These are phyloP conservation scores for Lithospermum erythrorhizon DNA, from an alignment of 257 asterid species.

Conservation along the genomic window DNA sequence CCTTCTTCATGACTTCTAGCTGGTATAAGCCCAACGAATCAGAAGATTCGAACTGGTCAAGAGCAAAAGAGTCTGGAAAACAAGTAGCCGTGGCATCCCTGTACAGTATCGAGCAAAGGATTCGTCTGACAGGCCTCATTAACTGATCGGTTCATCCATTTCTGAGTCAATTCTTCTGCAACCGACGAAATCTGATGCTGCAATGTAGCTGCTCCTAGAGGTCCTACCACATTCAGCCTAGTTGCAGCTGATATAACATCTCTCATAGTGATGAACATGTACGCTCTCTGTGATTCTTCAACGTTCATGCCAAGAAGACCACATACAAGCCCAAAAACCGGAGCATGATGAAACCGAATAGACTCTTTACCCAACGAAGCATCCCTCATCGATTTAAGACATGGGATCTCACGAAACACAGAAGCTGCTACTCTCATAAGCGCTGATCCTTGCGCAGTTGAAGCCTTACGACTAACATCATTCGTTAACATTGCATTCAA, in stretches of 20 bases:
- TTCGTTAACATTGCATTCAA: conserved; percentile 66
- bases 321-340: conserved; percentile 69
- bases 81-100: conserved; percentile 93
- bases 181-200: conserved; percentile 53
- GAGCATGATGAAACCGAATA: conserved; percentile 66
- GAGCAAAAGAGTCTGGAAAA: conserved; percentile 91
- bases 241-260: conserved; percentile 90
- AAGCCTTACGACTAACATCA: conserved; percentile 72
- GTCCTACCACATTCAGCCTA: conserved; percentile 78
- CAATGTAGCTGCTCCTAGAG: conserved; percentile 72
- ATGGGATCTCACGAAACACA: conserved; percentile 54
- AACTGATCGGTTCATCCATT: conserved; percentile 72
- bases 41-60: conserved; percentile 12
- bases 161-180: conserved; percentile 50
- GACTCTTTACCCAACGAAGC: conserved; percentile 33
- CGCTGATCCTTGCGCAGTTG: conserved; percentile 78
- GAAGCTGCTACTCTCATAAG: conserved; percentile 73
- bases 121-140: conserved; percentile 87
- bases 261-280: conserved; percentile 77
- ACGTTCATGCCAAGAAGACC: conserved; percentile 63
- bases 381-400: conserved; percentile 42
- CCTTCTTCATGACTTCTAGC: no score
- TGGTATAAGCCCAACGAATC: background rate
- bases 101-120: conserved; percentile 79
- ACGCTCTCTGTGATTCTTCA: conserved; percentile 57